These are phyloP conservation scores for Abrus pulchellus DNA, from an alignment of 306 rosid genomes.

Conservation along the genomic window DNA sequence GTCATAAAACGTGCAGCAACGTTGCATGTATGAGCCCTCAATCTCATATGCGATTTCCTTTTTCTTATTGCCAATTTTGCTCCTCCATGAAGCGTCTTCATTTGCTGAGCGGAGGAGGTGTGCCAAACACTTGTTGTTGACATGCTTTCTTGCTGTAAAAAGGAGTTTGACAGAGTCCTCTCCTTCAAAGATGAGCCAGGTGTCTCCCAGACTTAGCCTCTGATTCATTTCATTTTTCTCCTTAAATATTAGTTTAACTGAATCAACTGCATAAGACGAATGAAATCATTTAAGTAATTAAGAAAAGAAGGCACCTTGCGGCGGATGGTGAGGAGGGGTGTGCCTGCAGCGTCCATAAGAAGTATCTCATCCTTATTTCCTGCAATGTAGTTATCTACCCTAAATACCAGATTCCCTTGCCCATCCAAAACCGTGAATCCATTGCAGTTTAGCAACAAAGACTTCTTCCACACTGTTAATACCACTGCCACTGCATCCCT, in stretches of 20 bases:
- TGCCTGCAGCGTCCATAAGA: slow-evolving; percentile 85
- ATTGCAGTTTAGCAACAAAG: slow-evolving; percentile 67
- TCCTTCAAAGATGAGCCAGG: slow-evolving; percentile 76
- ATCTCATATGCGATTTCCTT: slow-evolving; percentile 55
- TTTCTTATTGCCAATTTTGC: neutral
- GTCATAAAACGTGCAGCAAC: slow-evolving; percentile 67
- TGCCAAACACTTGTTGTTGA: slow-evolving; percentile 60
- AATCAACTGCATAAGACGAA: neutral
- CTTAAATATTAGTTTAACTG: too few species aligned
- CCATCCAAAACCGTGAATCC: slow-evolving; percentile 83
- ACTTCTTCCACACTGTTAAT: slow-evolving; percentile 86
- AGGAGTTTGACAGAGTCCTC: slow-evolving; percentile 56
- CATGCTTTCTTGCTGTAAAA: slow-evolving; percentile 59
- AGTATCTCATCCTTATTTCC: slow-evolving; percentile 62
- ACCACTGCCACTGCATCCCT: slow-evolving; percentile 17
- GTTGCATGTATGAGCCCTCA: slow-evolving; percentile 70
- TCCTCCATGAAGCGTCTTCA: neutral
- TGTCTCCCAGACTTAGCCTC: slow-evolving; percentile 72
- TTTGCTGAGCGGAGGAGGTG: slow-evolving; percentile 40
- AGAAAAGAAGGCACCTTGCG: slow-evolving; percentile 52
- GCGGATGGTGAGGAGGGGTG: slow-evolving; percentile 77
- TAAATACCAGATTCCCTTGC: slow-evolving; percentile 65
- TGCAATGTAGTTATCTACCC: slow-evolving; percentile 76
- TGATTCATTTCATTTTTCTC: slow-evolving; percentile 25
- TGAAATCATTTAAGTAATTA: neutral